Evolutionary conservation across 1,284 basidiomycete species (phyloP), one percentile per base, ranked within the genome.

Genomic region (Trichosporon asahii): DNA sequence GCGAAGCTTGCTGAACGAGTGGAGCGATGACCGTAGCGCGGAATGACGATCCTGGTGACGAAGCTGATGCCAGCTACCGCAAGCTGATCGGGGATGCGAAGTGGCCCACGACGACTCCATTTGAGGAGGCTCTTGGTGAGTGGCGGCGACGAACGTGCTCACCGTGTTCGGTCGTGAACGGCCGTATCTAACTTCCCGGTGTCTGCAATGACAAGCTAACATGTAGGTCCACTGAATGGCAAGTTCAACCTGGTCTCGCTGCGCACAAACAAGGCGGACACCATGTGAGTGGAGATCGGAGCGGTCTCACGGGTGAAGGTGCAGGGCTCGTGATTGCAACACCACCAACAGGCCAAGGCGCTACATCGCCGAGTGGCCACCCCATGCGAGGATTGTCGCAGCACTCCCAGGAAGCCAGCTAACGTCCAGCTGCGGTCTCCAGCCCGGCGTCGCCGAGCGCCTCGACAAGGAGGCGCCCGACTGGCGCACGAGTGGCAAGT

Each of bases 261-360:
- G 70, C 88, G 96, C 27, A 99, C 96, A 1, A 95, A 93, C 86
- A 98, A 99, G 83, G 96, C 96, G 0, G 95, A 98, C 78, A 95
- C 98, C 1, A 91, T 91, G 37, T 83, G 69, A 73, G 82, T 77
- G 6, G 15, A 44, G 40, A 44, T n/a, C n/a, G n/a, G n/a, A n/a
- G n/a, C n/a, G n/a, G n/a, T n/a, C n/a, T n/a, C n/a, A n/a, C n/a
- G n/a, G n/a, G n/a, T n/a, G n/a, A n/a, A n/a, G n/a, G n/a, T n/a
- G n/a, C n/a, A n/a, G n/a, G n/a, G n/a, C n/a, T n/a, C n/a, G n/a
- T n/a, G n/a, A n/a, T n/a, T n/a, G n/a, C n/a, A n/a, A n/a, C n/a
- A n/a, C n/a, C n/a, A n/a, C n/a, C n/a, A n/a, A n/a, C n/a, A n/a
- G n/a, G n/a, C n/a, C n/a, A n/a, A n/a, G n/a, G n/a, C n/a, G n/a